Base-by-base conservation (phyloP, 2,329 filamentous ascomycete genomes). In the Rutstroemia sp. region DNA sequence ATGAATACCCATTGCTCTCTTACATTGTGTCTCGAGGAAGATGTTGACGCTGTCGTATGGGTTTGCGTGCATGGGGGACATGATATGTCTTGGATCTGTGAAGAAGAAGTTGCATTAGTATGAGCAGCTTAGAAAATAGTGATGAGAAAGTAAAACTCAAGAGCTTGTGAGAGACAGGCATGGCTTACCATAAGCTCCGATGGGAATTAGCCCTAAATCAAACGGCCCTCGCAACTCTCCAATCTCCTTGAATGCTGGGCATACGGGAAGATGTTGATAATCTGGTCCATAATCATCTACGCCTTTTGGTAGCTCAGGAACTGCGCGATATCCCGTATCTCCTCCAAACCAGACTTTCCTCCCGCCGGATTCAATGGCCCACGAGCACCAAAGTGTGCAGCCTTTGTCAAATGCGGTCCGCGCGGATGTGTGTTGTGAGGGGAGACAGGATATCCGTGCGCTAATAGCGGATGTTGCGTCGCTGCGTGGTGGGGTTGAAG, bases 31-130 rank as follows among this genome's bases (percentile, higher is more conserved):
- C 65, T 96, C 92, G 6, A 77, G 71, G 71, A 96, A 96, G 64
- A 97, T 96, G 65, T 94, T 89, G 39, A 96, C 91, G 0, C 86
- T 82, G 69, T 97, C 92, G 63, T 83, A 85, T 0, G 92, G 92
- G 69, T 95, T 88, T 7, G 88, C 87, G 70, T 97, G 92, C 79
- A 95, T 85, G 19, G 83, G 75, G 48, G 85, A 90, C 76, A 94
- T 92, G 60, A 94, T 70, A 56, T 70, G 72, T 23, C 88, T 78
- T 0, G 88, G 88, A 58, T 82, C 77, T 51, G 17, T 1, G 5
- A 12, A 12, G 19, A 16, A 27, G 45, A 21, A 2, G 14, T 5
- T 12, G 16, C 25, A 3, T 52, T 52, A 46, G 50, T 46, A 23
- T 50, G 5, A 4, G n/a, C 14, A 6, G 39, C 19, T n/a, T n/a